Conservation (phyloP, 2,329 filamentous ascomycete genomes). For the Alternaria brassicae region DNA sequence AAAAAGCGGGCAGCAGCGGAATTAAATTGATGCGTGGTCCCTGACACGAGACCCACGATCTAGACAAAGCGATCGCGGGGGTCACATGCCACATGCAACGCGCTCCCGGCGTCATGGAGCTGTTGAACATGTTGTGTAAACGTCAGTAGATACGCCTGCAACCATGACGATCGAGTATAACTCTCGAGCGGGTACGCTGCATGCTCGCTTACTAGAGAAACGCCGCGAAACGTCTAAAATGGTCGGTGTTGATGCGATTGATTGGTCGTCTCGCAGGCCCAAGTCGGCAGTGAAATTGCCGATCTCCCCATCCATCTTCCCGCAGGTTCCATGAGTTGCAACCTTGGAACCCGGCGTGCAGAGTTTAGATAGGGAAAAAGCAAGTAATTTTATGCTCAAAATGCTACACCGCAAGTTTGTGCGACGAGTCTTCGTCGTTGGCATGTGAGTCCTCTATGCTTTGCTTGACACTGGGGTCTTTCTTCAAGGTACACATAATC, state of each 20-base stretch:
- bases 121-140: slow-evolving; percentile 4
- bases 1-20: slow-evolving; percentile 20
- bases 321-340: slow-evolving; percentile 15
- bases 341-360: not conserved
- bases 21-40: slow-evolving; percentile 20
- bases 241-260: slow-evolving; percentile 1
- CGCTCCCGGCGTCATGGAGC: slow-evolving; percentile 2
- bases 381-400: not conserved
- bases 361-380: slow-evolving; percentile 5
- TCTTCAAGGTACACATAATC: no score
- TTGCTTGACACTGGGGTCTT: not conserved
- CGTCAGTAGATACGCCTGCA: not conserved
- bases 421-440: not conserved
- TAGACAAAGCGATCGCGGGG: slow-evolving; percentile 19
- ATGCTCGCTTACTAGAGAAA: slow-evolving; percentile 20
- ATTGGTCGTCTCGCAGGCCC: slow-evolving; percentile 9
- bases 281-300: slow-evolving; percentile 2
- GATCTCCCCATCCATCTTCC: slow-evolving; percentile 13
- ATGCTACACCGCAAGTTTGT: not conserved
- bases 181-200: slow-evolving; percentile 13
- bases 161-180: slow-evolving; percentile 3
- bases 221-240: slow-evolving; percentile 17
- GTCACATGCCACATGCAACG: slow-evolving; percentile 20
- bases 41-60: slow-evolving; percentile 25
- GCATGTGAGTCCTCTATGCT: not conserved